Evolutionary conservation across 202 grass and related monocot species (phyloP).

Genomic region (Setaria italica): DNA sequence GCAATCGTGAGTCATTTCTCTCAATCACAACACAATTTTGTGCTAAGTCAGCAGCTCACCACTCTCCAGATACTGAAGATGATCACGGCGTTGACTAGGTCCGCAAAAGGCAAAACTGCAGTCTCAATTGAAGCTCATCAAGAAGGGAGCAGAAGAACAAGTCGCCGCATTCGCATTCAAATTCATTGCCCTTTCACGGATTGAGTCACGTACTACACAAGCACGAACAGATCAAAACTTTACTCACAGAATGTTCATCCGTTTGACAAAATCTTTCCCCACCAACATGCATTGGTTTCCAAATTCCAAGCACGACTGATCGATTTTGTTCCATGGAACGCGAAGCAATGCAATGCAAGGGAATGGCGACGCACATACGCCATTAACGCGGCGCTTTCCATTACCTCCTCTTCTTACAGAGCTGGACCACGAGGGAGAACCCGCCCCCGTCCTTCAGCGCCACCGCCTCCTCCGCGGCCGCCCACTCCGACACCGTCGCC

Average conservation of each 20-base stretch:
- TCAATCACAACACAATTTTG: neutral
- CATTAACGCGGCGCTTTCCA: neutral
- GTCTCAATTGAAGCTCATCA: neutral
- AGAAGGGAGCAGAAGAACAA: neutral
- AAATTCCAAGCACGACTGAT: neutral
- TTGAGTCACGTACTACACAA: neutral
- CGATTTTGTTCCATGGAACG: neutral
- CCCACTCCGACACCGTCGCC: slow-evolving; percentile 67
- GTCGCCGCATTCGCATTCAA: neutral
- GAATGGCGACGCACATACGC: neutral
- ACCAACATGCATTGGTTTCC: slow-evolving; percentile 9
- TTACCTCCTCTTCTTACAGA: slow-evolving; percentile 66
- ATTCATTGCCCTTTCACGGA: neutral
- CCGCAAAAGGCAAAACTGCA: neutral
- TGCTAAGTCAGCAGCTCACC: neutral
- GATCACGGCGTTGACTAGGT: neutral
- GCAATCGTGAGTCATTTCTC: neutral
- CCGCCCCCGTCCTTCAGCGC: slow-evolving; percentile 65
- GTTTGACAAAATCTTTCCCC: neutral
- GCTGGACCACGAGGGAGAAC: slow-evolving; percentile 75
- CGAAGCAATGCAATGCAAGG: neutral
- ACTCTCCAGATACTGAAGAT: neutral
- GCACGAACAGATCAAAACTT: slow-evolving; percentile 10
- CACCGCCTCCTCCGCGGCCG: slow-evolving; percentile 58
- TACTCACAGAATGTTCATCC: slow-evolving; percentile 8